A percentile compares a stretch with the other conserved stretches of the same genome.
phyloP scores from a whole-genome alignment of 306 rosid species.

The Cucurbita argyrosperma region DNA sequence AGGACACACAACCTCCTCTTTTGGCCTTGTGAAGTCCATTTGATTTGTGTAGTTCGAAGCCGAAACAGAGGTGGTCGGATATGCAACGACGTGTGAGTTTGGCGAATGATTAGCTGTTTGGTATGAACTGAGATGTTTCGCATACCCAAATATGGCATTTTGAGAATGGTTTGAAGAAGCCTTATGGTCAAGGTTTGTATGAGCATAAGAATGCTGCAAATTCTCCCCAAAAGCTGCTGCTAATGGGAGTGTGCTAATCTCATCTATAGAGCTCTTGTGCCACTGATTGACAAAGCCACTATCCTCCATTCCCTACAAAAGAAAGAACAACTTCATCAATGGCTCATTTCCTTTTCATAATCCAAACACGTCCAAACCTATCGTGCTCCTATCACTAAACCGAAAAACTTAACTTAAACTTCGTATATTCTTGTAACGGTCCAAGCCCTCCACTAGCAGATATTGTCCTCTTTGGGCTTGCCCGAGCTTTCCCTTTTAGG shows the following conservation, averaged over 20 bases:
- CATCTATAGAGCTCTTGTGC: conserved; percentile 44
- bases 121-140: conserved; percentile 35
- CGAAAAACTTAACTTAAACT: not conserved
- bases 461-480: no score
- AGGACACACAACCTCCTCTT: conserved; percentile 38
- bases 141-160: conserved; percentile 20
- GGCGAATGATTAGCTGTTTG: conserved; percentile 12
- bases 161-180: conserved; percentile 21
- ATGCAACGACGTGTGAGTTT: conserved; percentile 25
- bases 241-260: conserved; percentile 26
- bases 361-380: not conserved
- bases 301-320: conserved; percentile 53
- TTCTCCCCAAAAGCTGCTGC: conserved; percentile 45
- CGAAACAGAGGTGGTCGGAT: conserved; percentile 35
- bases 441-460: no score
- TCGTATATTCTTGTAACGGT: not conserved
- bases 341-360: not conserved
- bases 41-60: conserved; percentile 30
- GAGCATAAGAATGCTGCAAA: conserved; percentile 34
- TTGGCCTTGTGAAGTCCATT: conserved; percentile 40
- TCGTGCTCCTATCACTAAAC: not conserved
- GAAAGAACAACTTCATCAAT: not conserved
- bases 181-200: conserved; percentile 28
- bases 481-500: no score
- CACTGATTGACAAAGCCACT: conserved; percentile 41